These are phyloP conservation scores for Parietichytrium sp. DNA, from an alignment of 108 stramenopile genomes.

Conservation along the genomic window DNA sequence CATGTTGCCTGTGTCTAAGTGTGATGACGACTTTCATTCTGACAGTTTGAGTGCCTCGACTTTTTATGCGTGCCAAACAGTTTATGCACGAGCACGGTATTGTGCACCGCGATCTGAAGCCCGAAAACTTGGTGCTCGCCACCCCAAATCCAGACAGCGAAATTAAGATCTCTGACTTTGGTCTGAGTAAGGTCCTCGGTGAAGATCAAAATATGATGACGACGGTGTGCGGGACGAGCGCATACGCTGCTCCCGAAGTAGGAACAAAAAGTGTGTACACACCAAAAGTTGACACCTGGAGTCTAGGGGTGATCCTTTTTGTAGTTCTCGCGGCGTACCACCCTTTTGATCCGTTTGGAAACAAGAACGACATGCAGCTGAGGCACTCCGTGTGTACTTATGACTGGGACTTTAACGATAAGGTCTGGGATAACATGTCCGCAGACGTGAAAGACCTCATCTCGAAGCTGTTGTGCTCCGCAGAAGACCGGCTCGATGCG, in stretches of 20 bases:
- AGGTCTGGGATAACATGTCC: constrained; percentile 51
- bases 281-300: constrained; percentile 86
- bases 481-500: constrained; percentile 21
- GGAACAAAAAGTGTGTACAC: constrained; percentile 76
- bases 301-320: constrained; percentile 89
- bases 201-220: constrained; percentile 68
- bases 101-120: constrained; percentile 82
- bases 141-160: constrained; percentile 68
- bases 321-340: constrained; percentile 94
- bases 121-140: constrained; percentile 76
- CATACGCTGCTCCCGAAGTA: constrained; percentile 90
- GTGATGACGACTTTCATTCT: no score
- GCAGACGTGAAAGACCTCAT: constrained; percentile 44
- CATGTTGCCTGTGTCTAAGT: no score
- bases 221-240: constrained; percentile 90
- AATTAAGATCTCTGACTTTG: constrained; percentile 98
- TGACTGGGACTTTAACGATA: constrained; percentile 41
- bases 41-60: constrained; percentile 70
- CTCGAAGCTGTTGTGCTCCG: constrained; percentile 38
- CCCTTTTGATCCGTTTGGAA: constrained; percentile 73
- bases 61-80: constrained; percentile 69
- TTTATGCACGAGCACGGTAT: constrained; percentile 77
- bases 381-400: neutral
- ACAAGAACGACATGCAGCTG: constrained; percentile 73
- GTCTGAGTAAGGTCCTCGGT: constrained; percentile 82